Base-by-base conservation (phyloP, 2,329 filamentous ascomycete genomes). In the Polytolypa hystricis region DNA sequence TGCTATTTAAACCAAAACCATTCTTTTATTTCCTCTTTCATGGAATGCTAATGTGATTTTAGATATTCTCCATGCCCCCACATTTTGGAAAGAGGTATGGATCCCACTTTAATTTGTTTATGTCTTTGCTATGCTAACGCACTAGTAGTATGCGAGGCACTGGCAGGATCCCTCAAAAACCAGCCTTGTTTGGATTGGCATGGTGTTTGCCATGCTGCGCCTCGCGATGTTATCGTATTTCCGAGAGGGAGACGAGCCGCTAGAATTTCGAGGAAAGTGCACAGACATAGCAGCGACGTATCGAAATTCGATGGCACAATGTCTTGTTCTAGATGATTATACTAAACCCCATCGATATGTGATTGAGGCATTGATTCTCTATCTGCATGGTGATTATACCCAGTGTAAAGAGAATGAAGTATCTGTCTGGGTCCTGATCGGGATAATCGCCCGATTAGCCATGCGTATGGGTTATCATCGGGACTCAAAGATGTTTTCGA, bases 41-140 rank as follows among this genome's bases (percentile, higher is more conserved):
- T 18, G 10, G 17, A 4, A 29, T 30, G 37, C 65, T 69, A 40
- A n/a, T 35, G n/a, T 44, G 52, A 8, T 30, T 54, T 4, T 39
- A 55, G 79, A 76, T 53, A 77, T 91, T 45, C 73, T 91, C 34
- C 84, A 93, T 51, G 79, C 79, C 0, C 87, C 86, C 8, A 87
- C 84, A 0, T 95, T 95, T 51, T 78, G 89, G 51, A 74, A 80
- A 50, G 74, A 83, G 56, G 66, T 84, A 55, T 51, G 50, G 26
- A 11, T 10, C 15, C 5, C 6, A 2, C 9, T 23, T 23, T 18
- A 9, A 28, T 11, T 6, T 14, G 16, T 37, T 28, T 28, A 14
- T 11, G 11, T 15, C 17, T 21, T 12, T 23, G 11, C 29, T 12
- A 21, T 33, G 14, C 41, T 48, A 29, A 45, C 31, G 16, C 12